Evolutionary conservation across 148 eudicot genomes (phyloP), one percentile per base, ranked within the genome.

Genomic region (Rheum nobile): DNA sequence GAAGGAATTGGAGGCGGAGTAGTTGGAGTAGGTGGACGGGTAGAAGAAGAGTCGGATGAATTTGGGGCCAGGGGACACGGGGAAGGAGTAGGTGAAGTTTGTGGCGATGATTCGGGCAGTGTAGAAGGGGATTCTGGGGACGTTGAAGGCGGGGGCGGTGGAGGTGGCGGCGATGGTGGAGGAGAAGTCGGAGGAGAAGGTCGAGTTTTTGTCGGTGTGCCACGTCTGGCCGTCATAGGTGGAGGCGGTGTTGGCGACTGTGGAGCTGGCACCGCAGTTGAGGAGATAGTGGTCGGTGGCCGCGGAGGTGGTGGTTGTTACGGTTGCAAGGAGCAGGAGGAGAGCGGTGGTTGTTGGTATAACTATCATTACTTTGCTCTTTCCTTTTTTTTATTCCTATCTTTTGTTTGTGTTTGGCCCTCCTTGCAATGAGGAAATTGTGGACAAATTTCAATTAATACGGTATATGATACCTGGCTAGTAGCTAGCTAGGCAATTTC

Each of bases 1-100:
- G 41, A 16, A 65, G 21, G 39, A 17, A 41, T 32, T 11, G 39
- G 35, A 6, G 37, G 35, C 13, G 67, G 67, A 28, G 37, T 28
- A 28, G 67, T 6, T 4, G 16, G 31, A 10, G 41, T 32, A 14
- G 22, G 39, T 32, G 70, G 41, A 6, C 6, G 70, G 41, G 21
- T 16, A 17, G 70, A 65, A 80, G 67, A 19, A 78, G 71, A 57
- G 70, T 10, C 70, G 39, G n/a, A 65, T 31, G 70, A 65, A 65
- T 4, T 31, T 34, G 39, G 70, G 70, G 70, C 70, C 70, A 0
- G 70, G 70, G 70, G 70, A 65, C 0, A 65, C 70, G 0, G 70
- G 70, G 70, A 65, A 65, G 41, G 70, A 31, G 70, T 65, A 65
- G 70, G 70, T 65, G 22, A 65, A 65, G 70, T 65, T 65, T 7